Base-by-base conservation (phyloP, 257 asterid genomes). In the Solanum infundibuliforme region DNA sequence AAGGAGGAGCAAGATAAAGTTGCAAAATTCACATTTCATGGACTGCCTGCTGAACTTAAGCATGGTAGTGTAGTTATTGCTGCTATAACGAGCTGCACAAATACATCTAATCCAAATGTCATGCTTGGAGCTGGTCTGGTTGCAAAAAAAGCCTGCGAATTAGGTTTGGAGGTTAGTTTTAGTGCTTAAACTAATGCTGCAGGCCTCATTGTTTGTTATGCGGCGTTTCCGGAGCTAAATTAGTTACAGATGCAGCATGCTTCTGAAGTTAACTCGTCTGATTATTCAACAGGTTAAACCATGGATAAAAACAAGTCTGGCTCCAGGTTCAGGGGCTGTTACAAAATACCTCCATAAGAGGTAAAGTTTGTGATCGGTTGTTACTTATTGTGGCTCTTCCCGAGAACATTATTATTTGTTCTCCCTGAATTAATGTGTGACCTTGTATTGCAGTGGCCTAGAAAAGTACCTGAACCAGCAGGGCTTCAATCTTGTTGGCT, bases 71-170 rank as follows among this genome's bases (percentile, higher is more conserved):
- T 95, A 89, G 99, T 96, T 48, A 96, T 96, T 41, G 99, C 98
- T 71, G 98, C 98, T 87, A 95, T 96, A 77, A 96, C 99, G 66
- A 96, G 99, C 75, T 96, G 99, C 90, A 96, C 98, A 83, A 95
- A 96, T 91, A 96, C 99, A 77, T 96, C 99, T 68, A 96, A 96
- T 93, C 99, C 99, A 79, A 96, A 98, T 91, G 98, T 96, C 89
- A 96, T 96, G 99, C 98, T 96, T 90, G 99, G 99, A 87, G 99
- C 99, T 88, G 99, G 95, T 87, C 98, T 96, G 76, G 99, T 96
- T 69, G 98, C 98, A 6, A 96, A 96, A 94, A 96, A 94, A 92
- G 98, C 99, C 38, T 95, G 96, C 62, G 98, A 96, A 89, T 87
- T 96, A 88, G 98, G 99, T 7, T 88, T 96, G 88, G 94, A 96